Percentiles rank a stretch among this genome's conserved stretches.
phyloP scores from a whole-genome alignment of 371 early-diverging fungal species.

The Phascolomyces articulosus region DNA sequence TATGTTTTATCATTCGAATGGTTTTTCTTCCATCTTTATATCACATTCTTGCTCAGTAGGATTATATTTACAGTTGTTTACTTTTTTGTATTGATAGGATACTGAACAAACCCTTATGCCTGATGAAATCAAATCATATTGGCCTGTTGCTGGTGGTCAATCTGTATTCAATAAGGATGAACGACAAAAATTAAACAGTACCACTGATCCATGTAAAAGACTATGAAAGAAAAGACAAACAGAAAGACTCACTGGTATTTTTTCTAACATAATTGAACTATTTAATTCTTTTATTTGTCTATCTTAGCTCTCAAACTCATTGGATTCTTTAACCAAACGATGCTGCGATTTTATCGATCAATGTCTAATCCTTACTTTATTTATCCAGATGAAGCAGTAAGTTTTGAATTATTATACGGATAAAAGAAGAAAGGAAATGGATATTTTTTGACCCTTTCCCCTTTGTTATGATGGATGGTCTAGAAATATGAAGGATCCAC shows the following conservation, averaged over 20 bases:
- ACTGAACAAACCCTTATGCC: constrained; percentile 52
- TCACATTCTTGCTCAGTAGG: background rate
- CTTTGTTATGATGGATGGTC: background rate
- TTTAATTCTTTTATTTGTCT: background rate
- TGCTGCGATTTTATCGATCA: constrained; percentile 54
- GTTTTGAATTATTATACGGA: background rate
- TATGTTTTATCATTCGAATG: constrained; percentile 17
- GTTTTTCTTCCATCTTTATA: background rate
- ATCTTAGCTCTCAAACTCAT: constrained; percentile 61
- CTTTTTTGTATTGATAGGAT: no score
- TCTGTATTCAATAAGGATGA: constrained; percentile 67
- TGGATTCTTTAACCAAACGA: constrained; percentile 61
- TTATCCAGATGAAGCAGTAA: constrained; percentile 76
- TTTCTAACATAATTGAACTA: background rate
- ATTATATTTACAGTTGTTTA: no score
- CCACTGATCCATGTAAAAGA: constrained; percentile 61
- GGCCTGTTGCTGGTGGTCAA: constrained; percentile 60
- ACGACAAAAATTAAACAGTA: constrained; percentile 38
- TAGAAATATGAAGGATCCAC: constrained; percentile 66
- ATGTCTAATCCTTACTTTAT: constrained; percentile 69
- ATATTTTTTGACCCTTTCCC: background rate
- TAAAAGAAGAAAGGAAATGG: background rate
- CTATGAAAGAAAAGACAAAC: no score
- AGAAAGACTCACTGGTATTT: no score
- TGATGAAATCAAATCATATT: constrained; percentile 61